phyloP scores from a whole-genome alignment of 176 grass and related monocot species.

The Hordeum vulgare region DNA sequence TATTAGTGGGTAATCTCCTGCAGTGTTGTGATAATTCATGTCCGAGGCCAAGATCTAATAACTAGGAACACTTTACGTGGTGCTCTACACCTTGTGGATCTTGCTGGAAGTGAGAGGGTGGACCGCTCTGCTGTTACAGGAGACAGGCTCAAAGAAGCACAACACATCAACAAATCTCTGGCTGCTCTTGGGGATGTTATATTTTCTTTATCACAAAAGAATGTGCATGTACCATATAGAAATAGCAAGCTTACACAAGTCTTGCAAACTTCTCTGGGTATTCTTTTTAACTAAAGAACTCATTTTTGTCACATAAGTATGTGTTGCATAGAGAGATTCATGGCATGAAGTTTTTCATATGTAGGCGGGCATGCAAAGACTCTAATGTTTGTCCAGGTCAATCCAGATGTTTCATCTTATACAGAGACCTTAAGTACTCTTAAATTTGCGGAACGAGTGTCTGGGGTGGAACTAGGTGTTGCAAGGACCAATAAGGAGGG shows the following conservation, averaged over 20 bases:
- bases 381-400: constrained; percentile 86
- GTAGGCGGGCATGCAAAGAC: constrained; percentile 89
- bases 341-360: constrained; percentile 18
- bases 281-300: constrained; percentile 19
- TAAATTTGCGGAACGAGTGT: constrained; percentile 88
- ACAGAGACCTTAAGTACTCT: constrained; percentile 71
- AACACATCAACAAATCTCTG: constrained; percentile 86
- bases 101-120: constrained; percentile 82
- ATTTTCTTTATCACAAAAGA: constrained; percentile 79
- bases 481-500: constrained; percentile 70
- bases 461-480: constrained; percentile 70
- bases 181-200: constrained; percentile 85
- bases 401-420: constrained; percentile 73
- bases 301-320: background rate
- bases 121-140: constrained; percentile 74
- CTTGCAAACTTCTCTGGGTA: constrained; percentile 77
- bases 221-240: constrained; percentile 64
- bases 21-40: constrained; percentile 83
- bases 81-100: constrained; percentile 78
- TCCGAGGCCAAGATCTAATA: constrained; percentile 57
- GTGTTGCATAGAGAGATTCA: background rate
- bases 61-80: constrained; percentile 45
- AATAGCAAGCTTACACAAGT: constrained; percentile 97
- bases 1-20: constrained; percentile 14
- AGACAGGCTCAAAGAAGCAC: constrained; percentile 85